Percentiles rank a stretch among this genome's conserved stretches.
phyloP scores from a whole-genome alignment of 371 early-diverging fungal species.

The Mucor circinelloides region DNA sequence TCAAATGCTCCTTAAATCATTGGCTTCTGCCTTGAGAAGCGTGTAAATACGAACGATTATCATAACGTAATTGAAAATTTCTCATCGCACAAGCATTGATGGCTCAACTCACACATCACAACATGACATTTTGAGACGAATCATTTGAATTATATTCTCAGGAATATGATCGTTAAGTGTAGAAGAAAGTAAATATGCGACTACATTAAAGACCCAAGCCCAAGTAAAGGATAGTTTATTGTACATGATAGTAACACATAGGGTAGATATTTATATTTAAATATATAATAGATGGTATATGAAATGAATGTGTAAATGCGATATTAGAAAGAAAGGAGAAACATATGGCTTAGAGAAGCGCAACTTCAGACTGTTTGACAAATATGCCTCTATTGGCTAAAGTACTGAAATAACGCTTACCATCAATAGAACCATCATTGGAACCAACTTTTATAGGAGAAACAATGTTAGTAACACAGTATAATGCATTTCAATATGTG shows the following conservation, averaged over 20 bases:
- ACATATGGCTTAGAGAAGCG: background rate
- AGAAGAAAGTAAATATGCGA: too few relatives aligned
- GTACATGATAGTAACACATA: background rate
- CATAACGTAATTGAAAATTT: background rate
- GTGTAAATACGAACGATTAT: background rate
- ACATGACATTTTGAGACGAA: background rate
- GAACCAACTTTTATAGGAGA: conserved; percentile 27
- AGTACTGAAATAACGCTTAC: conserved; percentile 29
- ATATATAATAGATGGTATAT: background rate
- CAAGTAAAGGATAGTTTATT: background rate
- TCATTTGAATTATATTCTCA: background rate
- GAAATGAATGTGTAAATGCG: background rate
- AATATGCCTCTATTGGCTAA: conserved; percentile 19
- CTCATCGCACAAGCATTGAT: background rate
- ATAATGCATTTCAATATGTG: background rate
- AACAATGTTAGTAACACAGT: background rate
- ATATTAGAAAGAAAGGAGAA: background rate
- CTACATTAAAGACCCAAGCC: background rate
- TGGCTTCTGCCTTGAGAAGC: background rate
- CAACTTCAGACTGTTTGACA: conserved; percentile 18
- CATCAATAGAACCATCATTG: conserved; percentile 38
- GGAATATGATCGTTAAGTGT: background rate
- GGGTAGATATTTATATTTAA: background rate
- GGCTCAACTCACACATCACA: background rate
- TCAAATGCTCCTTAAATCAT: background rate